A percentile compares a stretch with the other conserved stretches of the same genome.
phyloP scores from a whole-genome alignment of 2,329 filamentous ascomycete species.

The Peltaster fructicola region DNA sequence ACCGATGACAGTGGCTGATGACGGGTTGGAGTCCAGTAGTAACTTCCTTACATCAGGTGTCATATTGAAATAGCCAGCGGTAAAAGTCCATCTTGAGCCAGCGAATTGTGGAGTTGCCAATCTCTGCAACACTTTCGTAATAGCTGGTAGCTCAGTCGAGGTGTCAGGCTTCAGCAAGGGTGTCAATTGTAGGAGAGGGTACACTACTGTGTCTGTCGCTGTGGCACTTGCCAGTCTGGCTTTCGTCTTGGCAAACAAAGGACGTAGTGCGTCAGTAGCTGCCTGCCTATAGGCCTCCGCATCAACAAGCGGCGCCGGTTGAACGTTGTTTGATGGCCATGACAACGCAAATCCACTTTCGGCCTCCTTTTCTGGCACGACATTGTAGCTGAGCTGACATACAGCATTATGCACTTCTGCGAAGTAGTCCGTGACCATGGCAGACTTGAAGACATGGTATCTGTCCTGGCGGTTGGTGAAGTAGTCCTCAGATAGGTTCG shows the following conservation, averaged over 20 bases:
- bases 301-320: conserved; percentile 55
- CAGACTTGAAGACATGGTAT: conserved; percentile 78
- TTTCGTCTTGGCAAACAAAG: conserved; percentile 35
- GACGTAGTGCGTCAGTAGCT: conserved; percentile 48
- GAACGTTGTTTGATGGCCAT: conserved; percentile 62
- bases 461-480: conserved; percentile 91
- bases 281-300: conserved; percentile 51
- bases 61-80: conserved; percentile 96
- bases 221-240: conserved; percentile 10
- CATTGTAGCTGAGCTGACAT: conserved; percentile 62
- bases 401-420: conserved; percentile 58
- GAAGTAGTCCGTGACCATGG: conserved; percentile 68
- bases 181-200: conserved; percentile 75
- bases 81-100: conserved; percentile 79
- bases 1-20: conserved; percentile 67
- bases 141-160: conserved; percentile 74
- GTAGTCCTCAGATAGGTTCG: conserved; percentile 84
- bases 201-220: conserved; percentile 53
- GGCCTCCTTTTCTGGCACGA: conserved; percentile 40
- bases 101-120: conserved; percentile 45
- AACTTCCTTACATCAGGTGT: conserved; percentile 66
- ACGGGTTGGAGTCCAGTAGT: conserved; percentile 54
- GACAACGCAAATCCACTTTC: conserved; percentile 35
- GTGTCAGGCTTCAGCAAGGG: conserved; percentile 61
- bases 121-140: conserved; percentile 55